phyloP scores from a whole-genome alignment of 192 early-diverging fungal genomes.

The Cetraspora pellucida region DNA sequence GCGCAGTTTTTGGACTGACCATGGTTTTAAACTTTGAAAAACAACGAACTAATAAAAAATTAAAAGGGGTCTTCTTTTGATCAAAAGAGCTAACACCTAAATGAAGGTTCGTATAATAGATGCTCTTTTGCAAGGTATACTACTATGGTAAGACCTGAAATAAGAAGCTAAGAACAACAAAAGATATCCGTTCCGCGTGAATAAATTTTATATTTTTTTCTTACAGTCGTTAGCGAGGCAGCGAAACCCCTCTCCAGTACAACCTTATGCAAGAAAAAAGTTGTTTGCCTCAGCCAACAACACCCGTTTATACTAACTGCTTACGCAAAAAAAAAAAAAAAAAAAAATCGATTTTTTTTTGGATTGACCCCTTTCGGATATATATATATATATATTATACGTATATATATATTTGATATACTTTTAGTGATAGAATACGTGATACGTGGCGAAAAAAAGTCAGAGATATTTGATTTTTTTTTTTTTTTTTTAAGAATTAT shows the following conservation, averaged over 20 bases:
- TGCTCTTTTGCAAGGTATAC: background rate
- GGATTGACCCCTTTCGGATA: constrained; percentile 8
- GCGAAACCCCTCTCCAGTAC: constrained; percentile 6
- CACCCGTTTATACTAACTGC: constrained; percentile 16
- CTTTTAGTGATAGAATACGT: constrained; percentile 1
- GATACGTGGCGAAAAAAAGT: constrained; percentile 16
- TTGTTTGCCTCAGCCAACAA: constrained; percentile 11
- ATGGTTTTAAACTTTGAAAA: background rate
- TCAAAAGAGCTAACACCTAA: background rate
- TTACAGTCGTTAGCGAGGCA: constrained; percentile 16
- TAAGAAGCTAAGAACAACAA: background rate
- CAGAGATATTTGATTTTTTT: no score
- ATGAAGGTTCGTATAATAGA: background rate
- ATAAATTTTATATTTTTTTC: background rate
- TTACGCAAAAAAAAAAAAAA: constrained; percentile 8
- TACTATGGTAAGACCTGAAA: no score
- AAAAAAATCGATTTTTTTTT: constrained; percentile 1
- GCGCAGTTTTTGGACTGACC: constrained; percentile 35
- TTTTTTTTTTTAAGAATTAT: no score
- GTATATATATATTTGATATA: background rate
- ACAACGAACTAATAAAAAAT: background rate
- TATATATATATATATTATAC: background rate
- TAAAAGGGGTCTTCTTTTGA: background rate
- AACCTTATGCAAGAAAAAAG: constrained; percentile 25
- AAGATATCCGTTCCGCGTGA: constrained; percentile 10